Evolutionary conservation across 441 rosid genomes (phyloP).

Genomic region (Erodium texanum): DNA sequence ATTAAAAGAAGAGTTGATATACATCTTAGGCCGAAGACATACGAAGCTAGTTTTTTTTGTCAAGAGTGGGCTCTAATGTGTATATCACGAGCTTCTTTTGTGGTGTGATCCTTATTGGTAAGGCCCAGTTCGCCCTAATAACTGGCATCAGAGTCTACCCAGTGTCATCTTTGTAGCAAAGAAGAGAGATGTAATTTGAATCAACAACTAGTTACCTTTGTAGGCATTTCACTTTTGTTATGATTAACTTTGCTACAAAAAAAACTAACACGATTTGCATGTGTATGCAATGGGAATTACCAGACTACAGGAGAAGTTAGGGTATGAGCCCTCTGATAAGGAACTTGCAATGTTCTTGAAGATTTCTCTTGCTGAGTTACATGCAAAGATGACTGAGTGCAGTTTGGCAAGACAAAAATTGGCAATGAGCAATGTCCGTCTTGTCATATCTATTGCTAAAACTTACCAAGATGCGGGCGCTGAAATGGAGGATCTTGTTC

Average conservation of each 20-base stretch:
- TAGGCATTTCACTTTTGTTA: neutral
- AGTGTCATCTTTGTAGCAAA: too few relatives aligned
- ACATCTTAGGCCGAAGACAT: too few relatives aligned
- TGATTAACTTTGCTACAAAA: neutral
- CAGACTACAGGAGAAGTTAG: conserved; percentile 75
- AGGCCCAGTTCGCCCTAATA: too few relatives aligned
- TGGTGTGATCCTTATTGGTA: too few relatives aligned
- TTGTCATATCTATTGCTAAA: conserved; percentile 93
- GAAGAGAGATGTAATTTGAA: neutral
- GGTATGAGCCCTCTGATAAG: conserved; percentile 79
- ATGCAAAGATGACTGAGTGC: conserved; percentile 50
- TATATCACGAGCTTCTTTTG: too few relatives aligned
- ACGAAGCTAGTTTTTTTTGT: too few relatives aligned
- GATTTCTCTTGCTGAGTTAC: conserved; percentile 63
- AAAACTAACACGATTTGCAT: neutral
- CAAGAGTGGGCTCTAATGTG: too few relatives aligned
- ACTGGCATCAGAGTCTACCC: too few relatives aligned
- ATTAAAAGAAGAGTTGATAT: too few relatives aligned
- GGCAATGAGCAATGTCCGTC: conserved; percentile 94
- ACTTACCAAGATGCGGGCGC: conserved; percentile 77
- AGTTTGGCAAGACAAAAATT: conserved; percentile 81
- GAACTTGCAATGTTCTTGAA: conserved; percentile 73
- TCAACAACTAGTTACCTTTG: neutral
- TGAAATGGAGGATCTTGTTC: conserved; percentile 96
- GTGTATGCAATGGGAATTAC: conserved; percentile 7